Evolutionary conservation across 2,329 filamentous ascomycete species (phyloP), one percentile per base, ranked within the genome.

Genomic region (Pestalotiopsis sp.): DNA sequence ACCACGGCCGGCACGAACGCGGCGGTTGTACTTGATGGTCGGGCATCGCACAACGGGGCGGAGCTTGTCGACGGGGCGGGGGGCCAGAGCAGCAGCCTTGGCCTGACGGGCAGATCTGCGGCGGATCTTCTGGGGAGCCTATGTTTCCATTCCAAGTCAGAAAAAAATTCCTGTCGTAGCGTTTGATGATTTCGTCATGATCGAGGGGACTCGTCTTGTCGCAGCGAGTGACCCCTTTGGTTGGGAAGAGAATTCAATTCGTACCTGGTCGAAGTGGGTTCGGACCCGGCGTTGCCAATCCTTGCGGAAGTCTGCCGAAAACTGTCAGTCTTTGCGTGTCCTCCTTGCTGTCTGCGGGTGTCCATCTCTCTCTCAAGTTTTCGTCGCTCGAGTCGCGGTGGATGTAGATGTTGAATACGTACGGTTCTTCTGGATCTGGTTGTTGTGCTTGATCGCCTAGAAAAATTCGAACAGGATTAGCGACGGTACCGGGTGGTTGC

Each of bases 211-310:
- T 52, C 45, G 45, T 52, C 45, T 20, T 17, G 17, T 52, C 45
- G 45, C 45, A 52, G 45, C 45, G 45, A 52, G 45, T 7, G 45
- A 52, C 45, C 20, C 41, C 17, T 9, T 23, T 5, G 31, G 31
- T 20, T 52, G 6, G 45, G 45, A 52, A 9, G 2, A n/a, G n/a
- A 52, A 9, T 36, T 36, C 20, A n/a, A 65, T 61, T 69, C 67
- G 59, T 68, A 97, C 95, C 94, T 98, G 96, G 90, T 99, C 94
- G 89, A 99, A 99, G 91, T 99, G 96, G 86, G 94, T 93, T 87
- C 94, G 94, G 83, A 99, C 96, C 88, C 95, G 94, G 88, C 94
- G 94, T 87, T 98, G 95, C 96, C 96, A 99, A 90, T 99, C 95
- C 94, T 97, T 98, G 88, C 94, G 95, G 94, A 97, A 97, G 85